phyloP scores from a whole-genome alignment of 306 rosid genomes.

The Pterocarpus santalinus region DNA sequence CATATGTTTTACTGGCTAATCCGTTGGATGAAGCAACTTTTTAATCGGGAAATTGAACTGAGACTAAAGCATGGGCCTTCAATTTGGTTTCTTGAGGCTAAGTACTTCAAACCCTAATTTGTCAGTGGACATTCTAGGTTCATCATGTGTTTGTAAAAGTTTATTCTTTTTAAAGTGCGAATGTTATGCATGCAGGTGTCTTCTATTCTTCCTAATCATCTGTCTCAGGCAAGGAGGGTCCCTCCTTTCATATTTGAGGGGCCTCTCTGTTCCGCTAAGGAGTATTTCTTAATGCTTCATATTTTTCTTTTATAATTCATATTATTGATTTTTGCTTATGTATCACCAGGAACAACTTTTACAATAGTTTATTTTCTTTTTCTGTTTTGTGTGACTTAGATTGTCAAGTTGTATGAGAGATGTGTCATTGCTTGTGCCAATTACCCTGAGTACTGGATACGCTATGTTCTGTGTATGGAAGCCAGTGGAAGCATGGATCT shows the following conservation, averaged over 20 bases:
- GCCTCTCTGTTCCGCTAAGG: slow-evolving; percentile 96
- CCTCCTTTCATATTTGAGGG: slow-evolving; percentile 98
- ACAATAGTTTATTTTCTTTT: slow-evolving; percentile 2
- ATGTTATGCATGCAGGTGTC: slow-evolving; percentile 99
- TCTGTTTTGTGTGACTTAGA: slow-evolving; percentile 60
- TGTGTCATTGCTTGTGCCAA: slow-evolving; percentile 98
- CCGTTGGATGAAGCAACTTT: slow-evolving; percentile 97
- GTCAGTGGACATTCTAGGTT: slow-evolving; percentile 93
- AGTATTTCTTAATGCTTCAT: slow-evolving; percentile 91
- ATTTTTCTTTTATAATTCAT: slow-evolving; percentile 67
- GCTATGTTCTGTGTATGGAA: slow-evolving; percentile 87
- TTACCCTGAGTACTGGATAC: slow-evolving; percentile 96
- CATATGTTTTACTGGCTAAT: slow-evolving; percentile 93
- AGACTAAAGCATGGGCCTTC: slow-evolving; percentile 99
- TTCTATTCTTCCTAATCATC: slow-evolving; percentile 93
- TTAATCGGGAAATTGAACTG: slow-evolving; percentile 97
- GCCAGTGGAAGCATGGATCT: slow-evolving; percentile 80
- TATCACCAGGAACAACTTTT: slow-evolving; percentile 4
- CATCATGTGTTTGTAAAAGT: slow-evolving; percentile 79
- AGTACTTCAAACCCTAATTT: slow-evolving; percentile 97
- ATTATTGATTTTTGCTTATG: slow-evolving; percentile 52
- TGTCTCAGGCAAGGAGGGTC: slow-evolving; percentile 99
- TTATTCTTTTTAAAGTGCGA: slow-evolving; percentile 83
- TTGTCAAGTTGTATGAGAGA: slow-evolving; percentile 94
- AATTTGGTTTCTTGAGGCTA: slow-evolving; percentile 99